These are phyloP conservation scores for Lipomyces sp. DNA, from an alignment of 805 yeast genomes.

Conservation along the genomic window DNA sequence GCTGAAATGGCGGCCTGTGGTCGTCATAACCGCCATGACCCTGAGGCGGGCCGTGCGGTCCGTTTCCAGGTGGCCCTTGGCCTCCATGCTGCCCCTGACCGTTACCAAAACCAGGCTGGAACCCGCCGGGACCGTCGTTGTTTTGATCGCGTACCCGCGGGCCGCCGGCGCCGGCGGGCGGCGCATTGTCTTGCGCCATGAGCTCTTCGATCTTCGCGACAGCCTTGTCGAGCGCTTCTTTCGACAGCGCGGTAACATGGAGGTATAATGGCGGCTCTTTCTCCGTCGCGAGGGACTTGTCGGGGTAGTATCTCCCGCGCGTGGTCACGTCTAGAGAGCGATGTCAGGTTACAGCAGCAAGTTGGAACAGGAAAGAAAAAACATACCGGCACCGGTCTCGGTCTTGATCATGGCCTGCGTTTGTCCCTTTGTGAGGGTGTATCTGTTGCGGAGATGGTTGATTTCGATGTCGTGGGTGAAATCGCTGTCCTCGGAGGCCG, in stretches of 20 bases:
- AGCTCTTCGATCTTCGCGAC: constrained; percentile 59
- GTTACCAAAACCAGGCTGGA: background rate
- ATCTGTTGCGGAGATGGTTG: constrained; percentile 39
- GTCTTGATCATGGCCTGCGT: constrained; percentile 35
- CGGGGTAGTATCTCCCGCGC: constrained; percentile 40
- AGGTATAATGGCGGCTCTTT: constrained; percentile 37
- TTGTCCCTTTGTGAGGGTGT: constrained; percentile 38
- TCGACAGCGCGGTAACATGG: constrained; percentile 61
- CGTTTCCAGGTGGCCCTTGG: constrained; percentile 1
- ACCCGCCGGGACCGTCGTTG: background rate
- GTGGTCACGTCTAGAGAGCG: constrained; percentile 32
- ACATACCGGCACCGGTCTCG: constrained; percentile 34
- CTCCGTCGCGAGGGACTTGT: constrained; percentile 35
- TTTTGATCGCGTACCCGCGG: background rate
- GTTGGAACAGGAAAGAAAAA: background rate
- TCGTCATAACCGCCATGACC: background rate
- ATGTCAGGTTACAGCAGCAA: background rate
- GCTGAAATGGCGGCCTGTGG: constrained; percentile 3
- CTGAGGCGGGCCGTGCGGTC: background rate
- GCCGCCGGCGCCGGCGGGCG: constrained; percentile 6
- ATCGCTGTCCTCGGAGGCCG: constrained; percentile 22
- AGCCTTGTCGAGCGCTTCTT: constrained; percentile 53
- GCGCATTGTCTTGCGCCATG: constrained; percentile 32
- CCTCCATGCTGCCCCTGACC: background rate
- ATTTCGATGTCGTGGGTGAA: constrained; percentile 36